phyloP scores from a whole-genome alignment of 306 rosid genomes.

The Medicago truncatula region DNA sequence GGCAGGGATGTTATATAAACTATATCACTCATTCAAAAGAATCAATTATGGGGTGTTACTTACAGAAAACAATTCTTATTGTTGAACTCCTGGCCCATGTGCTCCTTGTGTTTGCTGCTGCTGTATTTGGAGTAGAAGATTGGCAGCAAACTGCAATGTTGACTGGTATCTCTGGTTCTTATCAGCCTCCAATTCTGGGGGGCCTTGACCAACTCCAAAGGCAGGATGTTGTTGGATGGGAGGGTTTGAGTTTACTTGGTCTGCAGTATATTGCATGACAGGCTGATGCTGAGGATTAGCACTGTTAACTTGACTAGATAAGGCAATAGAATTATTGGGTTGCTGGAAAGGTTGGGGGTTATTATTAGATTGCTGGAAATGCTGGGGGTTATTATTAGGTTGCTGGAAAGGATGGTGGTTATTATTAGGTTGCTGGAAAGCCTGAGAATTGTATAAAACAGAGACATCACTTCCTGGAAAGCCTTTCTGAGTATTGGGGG shows the following conservation, averaged over 20 bases:
- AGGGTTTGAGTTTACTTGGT: conserved; percentile 64
- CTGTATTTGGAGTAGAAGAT: conserved; percentile 91
- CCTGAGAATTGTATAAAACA: conserved; percentile 64
- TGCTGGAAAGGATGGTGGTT: conserved; percentile 43
- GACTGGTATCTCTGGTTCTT: conserved; percentile 75
- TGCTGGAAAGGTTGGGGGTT: no score
- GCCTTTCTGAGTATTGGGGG: conserved; percentile 59
- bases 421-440: conserved; percentile 55
- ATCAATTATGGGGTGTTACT: conserved; percentile 56
- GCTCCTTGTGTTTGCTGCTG: conserved; percentile 72
- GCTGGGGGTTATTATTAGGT: conserved; percentile 31
- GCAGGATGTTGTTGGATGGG: conserved; percentile 70
- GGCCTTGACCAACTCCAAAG: conserved; percentile 66
- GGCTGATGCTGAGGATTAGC: conserved; percentile 61
- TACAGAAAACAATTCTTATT: conserved; percentile 53
- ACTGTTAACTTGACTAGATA: conserved; percentile 62
- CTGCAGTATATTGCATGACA: conserved; percentile 54
- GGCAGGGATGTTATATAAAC: conserved; percentile 39
- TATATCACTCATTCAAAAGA: conserved; percentile 17
- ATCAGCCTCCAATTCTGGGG: conserved; percentile 82
- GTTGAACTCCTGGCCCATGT: conserved; percentile 77
- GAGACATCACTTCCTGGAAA: conserved; percentile 72
- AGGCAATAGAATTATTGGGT: conserved; percentile 42
- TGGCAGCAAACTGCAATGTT: conserved; percentile 97
- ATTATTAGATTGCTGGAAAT: conserved; percentile 44